Evolutionary conservation across 2,329 filamentous ascomycete species (phyloP).

Genomic region (Hypoxylon sp.): DNA sequence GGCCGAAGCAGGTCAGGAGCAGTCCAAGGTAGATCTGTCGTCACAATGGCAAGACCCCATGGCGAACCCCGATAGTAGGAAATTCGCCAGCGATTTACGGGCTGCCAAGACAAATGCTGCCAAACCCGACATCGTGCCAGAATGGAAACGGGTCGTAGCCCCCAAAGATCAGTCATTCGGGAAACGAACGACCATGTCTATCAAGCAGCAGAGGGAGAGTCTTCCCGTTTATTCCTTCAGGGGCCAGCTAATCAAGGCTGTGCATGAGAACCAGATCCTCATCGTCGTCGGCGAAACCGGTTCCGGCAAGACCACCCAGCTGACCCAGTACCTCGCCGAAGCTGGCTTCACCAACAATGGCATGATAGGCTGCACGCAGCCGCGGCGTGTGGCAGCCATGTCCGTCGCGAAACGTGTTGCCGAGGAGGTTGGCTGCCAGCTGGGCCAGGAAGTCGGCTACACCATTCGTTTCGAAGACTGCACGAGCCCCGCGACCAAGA

Average conservation of each 20-base stretch:
- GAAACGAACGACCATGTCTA: conserved; percentile 87
- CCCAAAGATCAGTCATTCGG: conserved; percentile 82
- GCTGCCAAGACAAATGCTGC: conserved; percentile 66
- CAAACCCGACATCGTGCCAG: conserved; percentile 76
- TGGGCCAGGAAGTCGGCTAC: conserved; percentile 94
- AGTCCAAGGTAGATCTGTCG: conserved; percentile 81
- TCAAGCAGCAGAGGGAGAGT: conserved; percentile 92
- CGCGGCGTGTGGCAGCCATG: conserved; percentile 95
- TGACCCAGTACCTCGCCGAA: conserved; percentile 95
- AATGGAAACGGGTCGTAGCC: conserved; percentile 89
- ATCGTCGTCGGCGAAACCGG: conserved; percentile 98
- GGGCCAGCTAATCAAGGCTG: conserved; percentile 84
- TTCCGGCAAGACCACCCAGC: conserved; percentile 94
- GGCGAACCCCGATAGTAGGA: conserved; percentile 81
- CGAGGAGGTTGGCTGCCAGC: conserved; percentile 89
- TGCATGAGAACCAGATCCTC: conserved; percentile 85
- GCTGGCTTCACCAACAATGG: conserved; percentile 86
- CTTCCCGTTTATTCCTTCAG: conserved; percentile 91
- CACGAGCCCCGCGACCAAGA: conserved; percentile 84
- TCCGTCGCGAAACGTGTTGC: conserved; percentile 96
- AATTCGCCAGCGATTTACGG: conserved; percentile 88
- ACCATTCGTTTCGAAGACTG: conserved; percentile 97
- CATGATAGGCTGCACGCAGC: conserved; percentile 95
- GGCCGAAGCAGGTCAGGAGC: conserved; percentile 77
- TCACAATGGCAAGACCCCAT: conserved; percentile 98